These are phyloP conservation scores for Hanseniaspora gamundiae DNA, from an alignment of 1,139 yeast species.

Conservation along the genomic window DNA sequence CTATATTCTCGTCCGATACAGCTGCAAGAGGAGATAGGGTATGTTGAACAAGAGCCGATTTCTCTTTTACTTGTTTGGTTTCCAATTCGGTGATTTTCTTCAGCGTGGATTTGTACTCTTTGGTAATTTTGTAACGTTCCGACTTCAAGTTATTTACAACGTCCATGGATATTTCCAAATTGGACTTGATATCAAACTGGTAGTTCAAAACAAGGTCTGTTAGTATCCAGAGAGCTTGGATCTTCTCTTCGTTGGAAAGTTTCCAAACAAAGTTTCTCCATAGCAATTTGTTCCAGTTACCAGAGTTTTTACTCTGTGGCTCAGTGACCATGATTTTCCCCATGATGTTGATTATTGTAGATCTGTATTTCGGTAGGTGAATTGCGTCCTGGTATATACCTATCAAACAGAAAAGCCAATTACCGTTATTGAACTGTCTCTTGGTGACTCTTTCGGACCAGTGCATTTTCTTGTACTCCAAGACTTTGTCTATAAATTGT, in stretches of 20 bases:
- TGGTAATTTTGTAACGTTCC: conserved; percentile 21
- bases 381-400: conserved; percentile 45
- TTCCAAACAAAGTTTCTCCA: conserved; percentile 24
- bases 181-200: conserved; percentile 21
- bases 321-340: conserved; percentile 17
- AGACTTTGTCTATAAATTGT: conserved; percentile 35
- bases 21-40: too few relatives aligned
- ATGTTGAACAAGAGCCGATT: too few relatives aligned
- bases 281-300: conserved; percentile 19
- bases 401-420: conserved; percentile 68
- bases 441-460: conserved; percentile 73
- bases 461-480: conserved; percentile 47
- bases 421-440: conserved; percentile 71
- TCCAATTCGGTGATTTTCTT: conserved; percentile 9
- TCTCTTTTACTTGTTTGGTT: not conserved
- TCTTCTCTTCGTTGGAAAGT: conserved; percentile 18
- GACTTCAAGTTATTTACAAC: conserved; percentile 23
- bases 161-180: conserved; percentile 23
- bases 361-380: conserved; percentile 20
- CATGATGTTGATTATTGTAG: conserved; percentile 15
- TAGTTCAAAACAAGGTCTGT: conserved; percentile 21
- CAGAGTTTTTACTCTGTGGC: conserved; percentile 1
- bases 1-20: conserved; percentile 5
- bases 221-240: conserved; percentile 20
- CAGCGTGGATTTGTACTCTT: conserved; percentile 14